phyloP scores from a whole-genome alignment of 1,139 yeast species.

The Pichia sp. region DNA sequence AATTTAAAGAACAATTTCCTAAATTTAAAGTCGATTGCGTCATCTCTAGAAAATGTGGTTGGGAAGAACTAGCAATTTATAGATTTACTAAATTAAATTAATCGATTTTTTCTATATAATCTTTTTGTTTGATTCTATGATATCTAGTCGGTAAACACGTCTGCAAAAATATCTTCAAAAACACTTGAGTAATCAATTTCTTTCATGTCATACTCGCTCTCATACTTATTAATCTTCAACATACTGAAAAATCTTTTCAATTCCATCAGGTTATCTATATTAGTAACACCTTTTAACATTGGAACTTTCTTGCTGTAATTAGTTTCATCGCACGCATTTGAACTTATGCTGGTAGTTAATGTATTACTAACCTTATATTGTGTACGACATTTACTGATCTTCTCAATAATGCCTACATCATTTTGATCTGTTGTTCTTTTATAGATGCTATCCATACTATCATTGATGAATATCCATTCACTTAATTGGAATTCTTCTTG shows the following conservation, averaged over 20 bases:
- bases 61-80: conserved; percentile 86
- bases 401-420: conserved; percentile 43
- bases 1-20: conserved; percentile 34
- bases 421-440: conserved; percentile 31
- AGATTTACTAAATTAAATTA: conserved; percentile 36
- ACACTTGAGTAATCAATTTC: conserved; percentile 45
- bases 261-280: conserved; percentile 41
- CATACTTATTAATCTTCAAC: conserved; percentile 66
- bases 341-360: background rate
- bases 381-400: conserved; percentile 32
- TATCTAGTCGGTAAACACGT: conserved; percentile 35
- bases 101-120: background rate
- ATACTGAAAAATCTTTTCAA: conserved; percentile 59
- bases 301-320: conserved; percentile 33
- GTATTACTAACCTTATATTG: conserved; percentile 2
- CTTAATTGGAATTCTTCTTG: conserved; percentile 74
- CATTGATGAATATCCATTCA: conserved; percentile 83
- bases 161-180: conserved; percentile 49
- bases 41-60: conserved; percentile 76
- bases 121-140: background rate
- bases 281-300: conserved; percentile 41
- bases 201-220: conserved; percentile 56
- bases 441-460: conserved; percentile 57
- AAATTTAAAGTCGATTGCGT: conserved; percentile 42
- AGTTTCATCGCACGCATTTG: background rate